Evolutionary conservation across 202 grass and related monocot genomes (phyloP).

Genomic region (Hordeum pubiflorum): DNA sequence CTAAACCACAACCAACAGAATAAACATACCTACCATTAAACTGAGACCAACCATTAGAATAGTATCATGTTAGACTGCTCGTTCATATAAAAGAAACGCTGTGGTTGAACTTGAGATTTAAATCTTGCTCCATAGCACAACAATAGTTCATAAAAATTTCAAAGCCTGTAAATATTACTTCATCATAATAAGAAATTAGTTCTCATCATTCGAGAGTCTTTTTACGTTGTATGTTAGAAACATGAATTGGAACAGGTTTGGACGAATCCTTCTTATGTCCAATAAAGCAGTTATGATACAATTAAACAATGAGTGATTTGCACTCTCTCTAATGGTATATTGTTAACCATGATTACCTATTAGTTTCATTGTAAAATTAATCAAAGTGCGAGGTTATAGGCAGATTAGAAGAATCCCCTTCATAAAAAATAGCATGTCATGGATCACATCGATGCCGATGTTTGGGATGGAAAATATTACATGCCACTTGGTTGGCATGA

Average conservation of each 20-base stretch:
- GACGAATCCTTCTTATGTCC: neutral
- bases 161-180: neutral
- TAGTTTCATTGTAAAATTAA: neutral
- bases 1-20: slow-evolving; percentile 90
- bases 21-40: slow-evolving; percentile 63
- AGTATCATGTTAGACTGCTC: neutral
- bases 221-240: neutral
- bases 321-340: neutral
- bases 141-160: neutral
- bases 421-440: neutral
- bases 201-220: neutral
- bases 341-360: neutral
- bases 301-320: neutral
- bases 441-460: slow-evolving; percentile 3
- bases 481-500: slow-evolving; percentile 81
- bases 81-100: neutral
- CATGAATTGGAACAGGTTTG: neutral
- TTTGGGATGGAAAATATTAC: slow-evolving; percentile 43
- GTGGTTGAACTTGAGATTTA: neutral
- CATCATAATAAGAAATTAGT: neutral
- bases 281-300: neutral
- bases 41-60: neutral
- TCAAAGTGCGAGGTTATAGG: neutral
- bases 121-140: slow-evolving; percentile 8
- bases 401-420: neutral